Evolutionary conservation across 345 rosid species (phyloP).

Genomic region (Eucalyptus victrix): DNA sequence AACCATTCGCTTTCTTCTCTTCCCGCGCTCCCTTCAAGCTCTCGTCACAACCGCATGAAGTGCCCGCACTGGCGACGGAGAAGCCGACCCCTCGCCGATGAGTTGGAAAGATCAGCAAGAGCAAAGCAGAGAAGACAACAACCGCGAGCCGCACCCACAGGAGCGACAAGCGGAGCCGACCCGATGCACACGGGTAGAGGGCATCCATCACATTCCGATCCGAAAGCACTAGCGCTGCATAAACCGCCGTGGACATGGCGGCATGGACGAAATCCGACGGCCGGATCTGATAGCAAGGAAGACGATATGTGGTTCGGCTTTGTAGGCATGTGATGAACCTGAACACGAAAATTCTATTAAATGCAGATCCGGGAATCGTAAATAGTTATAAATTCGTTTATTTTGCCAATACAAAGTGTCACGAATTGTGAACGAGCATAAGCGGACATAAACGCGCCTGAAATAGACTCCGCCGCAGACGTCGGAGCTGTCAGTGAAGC

Average conservation of each 20-base stretch:
- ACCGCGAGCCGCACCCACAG: background rate
- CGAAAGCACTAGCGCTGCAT: background rate
- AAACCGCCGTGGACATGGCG: background rate
- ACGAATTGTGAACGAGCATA: background rate
- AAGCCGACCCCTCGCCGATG: background rate
- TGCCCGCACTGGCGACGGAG: background rate
- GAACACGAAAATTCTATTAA: background rate
- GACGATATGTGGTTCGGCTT: background rate
- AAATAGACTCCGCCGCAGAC: background rate
- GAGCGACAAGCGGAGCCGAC: background rate
- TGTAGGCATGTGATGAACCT: background rate
- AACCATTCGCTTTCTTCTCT: background rate
- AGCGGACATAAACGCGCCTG: background rate
- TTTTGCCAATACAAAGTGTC: background rate
- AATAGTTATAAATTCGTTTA: background rate
- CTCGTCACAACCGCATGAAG: background rate
- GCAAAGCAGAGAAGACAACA: background rate
- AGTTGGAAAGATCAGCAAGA: background rate
- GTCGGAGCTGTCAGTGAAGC: background rate
- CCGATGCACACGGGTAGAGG: background rate
- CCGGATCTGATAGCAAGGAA: background rate
- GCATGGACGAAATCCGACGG: background rate
- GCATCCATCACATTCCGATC: background rate
- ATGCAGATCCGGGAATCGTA: background rate
- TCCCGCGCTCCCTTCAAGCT: background rate